Evolutionary conservation across 306 rosid species (phyloP).

Genomic region (Quercus cerris): DNA sequence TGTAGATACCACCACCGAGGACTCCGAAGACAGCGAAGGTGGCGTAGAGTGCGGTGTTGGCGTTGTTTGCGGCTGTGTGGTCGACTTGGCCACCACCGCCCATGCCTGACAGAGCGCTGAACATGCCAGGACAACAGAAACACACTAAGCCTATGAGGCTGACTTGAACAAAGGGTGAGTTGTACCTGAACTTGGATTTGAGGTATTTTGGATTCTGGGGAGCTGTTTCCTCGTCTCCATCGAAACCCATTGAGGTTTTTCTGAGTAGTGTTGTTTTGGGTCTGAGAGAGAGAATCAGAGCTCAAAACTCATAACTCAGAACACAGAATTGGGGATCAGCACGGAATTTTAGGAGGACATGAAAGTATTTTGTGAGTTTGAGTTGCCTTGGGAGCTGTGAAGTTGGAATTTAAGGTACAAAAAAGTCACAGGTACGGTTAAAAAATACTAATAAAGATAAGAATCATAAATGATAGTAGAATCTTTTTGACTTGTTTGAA

Average conservation of each 20-base stretch:
- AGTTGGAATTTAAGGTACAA: too few relatives aligned
- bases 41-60: slow-evolving; percentile 76
- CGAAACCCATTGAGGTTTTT: slow-evolving; percentile 39
- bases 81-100: slow-evolving; percentile 92
- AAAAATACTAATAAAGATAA: too few relatives aligned
- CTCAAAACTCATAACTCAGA: too few relatives aligned
- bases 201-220: slow-evolving; percentile 3
- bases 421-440: too few relatives aligned
- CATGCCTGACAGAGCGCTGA: slow-evolving; percentile 87
- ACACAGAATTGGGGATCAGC: too few relatives aligned
- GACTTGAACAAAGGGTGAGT: slow-evolving; percentile 69
- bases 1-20: slow-evolving; percentile 92
- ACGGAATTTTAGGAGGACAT: too few relatives aligned
- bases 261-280: not conserved
- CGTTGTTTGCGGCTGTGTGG: slow-evolving; percentile 64
- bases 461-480: too few relatives aligned
- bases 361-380: too few relatives aligned
- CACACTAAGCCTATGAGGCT: slow-evolving; percentile 72
- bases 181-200: slow-evolving; percentile 46
- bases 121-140: slow-evolving; percentile 97
- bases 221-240: slow-evolving; percentile 35
- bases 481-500: too few relatives aligned
- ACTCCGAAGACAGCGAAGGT: slow-evolving; percentile 79
- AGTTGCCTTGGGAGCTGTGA: too few relatives aligned
- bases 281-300: not conserved